Percentiles rank a stretch among this genome's conserved stretches.
Evolutionary conservation across 805 yeast genomes (phyloP).

Genomic region (Torulaspora quercuum): DNA sequence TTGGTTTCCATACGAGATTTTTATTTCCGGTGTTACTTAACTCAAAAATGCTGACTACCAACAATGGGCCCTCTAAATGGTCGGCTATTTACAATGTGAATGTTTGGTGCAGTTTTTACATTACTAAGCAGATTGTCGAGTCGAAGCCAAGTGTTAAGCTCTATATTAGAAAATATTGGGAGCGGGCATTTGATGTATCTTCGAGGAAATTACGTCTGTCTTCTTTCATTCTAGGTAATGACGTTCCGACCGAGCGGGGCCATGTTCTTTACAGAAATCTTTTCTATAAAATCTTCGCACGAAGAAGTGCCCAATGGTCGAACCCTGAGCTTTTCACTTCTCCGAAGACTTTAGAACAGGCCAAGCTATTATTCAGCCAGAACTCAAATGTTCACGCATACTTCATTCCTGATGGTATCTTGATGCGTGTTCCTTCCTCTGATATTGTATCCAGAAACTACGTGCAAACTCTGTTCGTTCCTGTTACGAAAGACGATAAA

Average conservation of each 20-base stretch:
- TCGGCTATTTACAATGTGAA: constrained; percentile 28
- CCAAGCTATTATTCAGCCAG: constrained; percentile 42
- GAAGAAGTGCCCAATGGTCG: constrained; percentile 35
- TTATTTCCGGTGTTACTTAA: constrained; percentile 40
- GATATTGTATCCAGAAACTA: constrained; percentile 69
- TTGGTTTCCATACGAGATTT: constrained; percentile 61
- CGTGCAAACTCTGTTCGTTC: constrained; percentile 65
- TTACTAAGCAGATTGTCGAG: constrained; percentile 27
- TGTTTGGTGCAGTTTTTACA: constrained; percentile 12
- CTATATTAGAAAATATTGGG: constrained; percentile 58
- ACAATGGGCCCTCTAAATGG: constrained; percentile 10
- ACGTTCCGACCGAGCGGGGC: constrained; percentile 68
- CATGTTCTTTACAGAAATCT: constrained; percentile 52
- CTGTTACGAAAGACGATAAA: constrained; percentile 77
- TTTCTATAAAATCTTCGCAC: constrained; percentile 43
- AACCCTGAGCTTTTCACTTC: constrained; percentile 51
- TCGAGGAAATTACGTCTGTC: constrained; percentile 65
- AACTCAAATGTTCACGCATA: constrained; percentile 47
- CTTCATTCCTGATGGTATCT: constrained; percentile 77
- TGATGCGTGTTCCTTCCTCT: constrained; percentile 80
- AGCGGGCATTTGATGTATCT: constrained; percentile 49
- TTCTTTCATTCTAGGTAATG: constrained; percentile 69
- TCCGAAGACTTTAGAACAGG: constrained; percentile 53
- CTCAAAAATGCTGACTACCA: constrained; percentile 21
- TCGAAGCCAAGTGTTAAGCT: constrained; percentile 31